Evolutionary conservation across 345 rosid genomes (phyloP).

Genomic region (Pugionium dolabratum): DNA sequence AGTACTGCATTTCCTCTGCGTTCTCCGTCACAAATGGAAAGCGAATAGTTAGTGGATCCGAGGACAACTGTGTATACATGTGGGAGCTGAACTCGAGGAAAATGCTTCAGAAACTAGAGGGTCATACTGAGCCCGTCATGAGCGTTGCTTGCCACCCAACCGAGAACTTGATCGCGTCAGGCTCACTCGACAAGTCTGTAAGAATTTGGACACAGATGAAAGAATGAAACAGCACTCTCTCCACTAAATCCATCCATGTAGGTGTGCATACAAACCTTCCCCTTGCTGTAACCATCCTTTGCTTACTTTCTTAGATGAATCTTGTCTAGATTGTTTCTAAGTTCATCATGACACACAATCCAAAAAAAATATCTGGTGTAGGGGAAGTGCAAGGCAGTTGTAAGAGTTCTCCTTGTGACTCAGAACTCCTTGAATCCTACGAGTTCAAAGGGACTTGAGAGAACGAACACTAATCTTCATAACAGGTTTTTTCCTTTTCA

Average conservation of each 20-base stretch:
- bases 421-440: background rate
- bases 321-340: slow-evolving; percentile 10
- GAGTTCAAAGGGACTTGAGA: no score
- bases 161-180: slow-evolving; percentile 83
- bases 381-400: slow-evolving; percentile 9
- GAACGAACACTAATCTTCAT: background rate
- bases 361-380: background rate
- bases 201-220: slow-evolving; percentile 83
- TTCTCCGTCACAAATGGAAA: slow-evolving; percentile 84
- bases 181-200: slow-evolving; percentile 76
- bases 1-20: slow-evolving; percentile 68
- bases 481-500: slow-evolving; percentile 5
- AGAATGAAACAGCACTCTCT: slow-evolving; percentile 31
- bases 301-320: background rate
- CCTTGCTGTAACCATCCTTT: background rate
- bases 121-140: slow-evolving; percentile 80
- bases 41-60: slow-evolving; percentile 83
- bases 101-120: slow-evolving; percentile 87
- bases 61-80: slow-evolving; percentile 75
- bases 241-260: slow-evolving; percentile 6
- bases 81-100: slow-evolving; percentile 90
- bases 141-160: slow-evolving; percentile 84
- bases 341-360: background rate
- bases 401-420: background rate
- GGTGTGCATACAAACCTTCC: background rate